These are phyloP conservation scores for Pythium rishiriense DNA, from an alignment of 352 stramenopile species.

Conservation along the genomic window DNA sequence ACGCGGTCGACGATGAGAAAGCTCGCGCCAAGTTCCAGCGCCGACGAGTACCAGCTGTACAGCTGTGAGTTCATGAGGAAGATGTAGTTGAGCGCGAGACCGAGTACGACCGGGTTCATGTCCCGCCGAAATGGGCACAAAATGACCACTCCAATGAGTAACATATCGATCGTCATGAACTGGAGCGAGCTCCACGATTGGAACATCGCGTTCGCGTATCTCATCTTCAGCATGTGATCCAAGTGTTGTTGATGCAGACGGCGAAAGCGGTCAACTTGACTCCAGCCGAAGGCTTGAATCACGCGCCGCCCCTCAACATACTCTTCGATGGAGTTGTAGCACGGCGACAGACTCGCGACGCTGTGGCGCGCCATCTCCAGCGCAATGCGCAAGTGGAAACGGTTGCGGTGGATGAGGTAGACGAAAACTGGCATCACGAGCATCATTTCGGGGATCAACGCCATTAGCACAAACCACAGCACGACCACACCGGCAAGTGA, in stretches of 20 bases:
- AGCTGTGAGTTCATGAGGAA: constrained; percentile 29
- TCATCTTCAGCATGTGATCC: constrained; percentile 24
- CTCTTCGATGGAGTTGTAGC: constrained; percentile 30
- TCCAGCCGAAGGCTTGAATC: constrained; percentile 24
- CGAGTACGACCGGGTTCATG: constrained; percentile 51
- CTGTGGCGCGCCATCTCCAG: constrained; percentile 24
- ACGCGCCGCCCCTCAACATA: constrained; percentile 25
- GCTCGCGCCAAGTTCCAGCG: constrained; percentile 47
- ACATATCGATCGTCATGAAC: constrained; percentile 26
- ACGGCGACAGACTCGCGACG: constrained; percentile 22
- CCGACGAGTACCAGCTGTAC: constrained; percentile 46
- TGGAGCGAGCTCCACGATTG: constrained; percentile 22
- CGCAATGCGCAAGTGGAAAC: constrained; percentile 22
- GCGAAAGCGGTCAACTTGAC: constrained; percentile 19
- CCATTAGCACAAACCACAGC: constrained; percentile 31
- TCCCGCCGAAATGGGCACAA: constrained; percentile 15
- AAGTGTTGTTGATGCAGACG: constrained; percentile 19
- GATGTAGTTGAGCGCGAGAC: constrained; percentile 74
- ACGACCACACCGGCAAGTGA: constrained; percentile 14
- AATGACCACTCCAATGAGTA: constrained; percentile 24
- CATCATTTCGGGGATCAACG: constrained; percentile 51
- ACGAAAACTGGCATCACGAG: constrained; percentile 73
- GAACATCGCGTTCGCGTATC: constrained; percentile 21
- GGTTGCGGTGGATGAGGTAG: constrained; percentile 29
- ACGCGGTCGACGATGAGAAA: constrained; percentile 27